These are phyloP conservation scores for Citrullus mucosospermus DNA, from an alignment of 306 rosid genomes.

Conservation along the genomic window DNA sequence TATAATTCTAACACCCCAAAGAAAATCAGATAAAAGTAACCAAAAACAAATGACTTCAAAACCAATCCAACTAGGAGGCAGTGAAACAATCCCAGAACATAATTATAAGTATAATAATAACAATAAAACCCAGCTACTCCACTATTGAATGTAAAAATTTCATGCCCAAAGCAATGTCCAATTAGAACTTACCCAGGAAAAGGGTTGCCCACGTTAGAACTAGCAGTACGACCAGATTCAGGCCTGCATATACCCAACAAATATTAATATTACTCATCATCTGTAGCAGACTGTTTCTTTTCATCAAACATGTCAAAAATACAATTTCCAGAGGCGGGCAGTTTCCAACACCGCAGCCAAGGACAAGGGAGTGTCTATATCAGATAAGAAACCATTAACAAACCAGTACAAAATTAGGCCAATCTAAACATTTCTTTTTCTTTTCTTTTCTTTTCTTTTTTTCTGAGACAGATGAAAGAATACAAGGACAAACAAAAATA, in stretches of 20 bases:
- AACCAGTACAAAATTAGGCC: neutral
- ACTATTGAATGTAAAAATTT: neutral
- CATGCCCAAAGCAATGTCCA: neutral
- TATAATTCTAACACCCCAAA: neutral
- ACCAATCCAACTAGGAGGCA: neutral
- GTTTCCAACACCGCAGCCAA: neutral
- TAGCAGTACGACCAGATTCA: conserved; percentile 37
- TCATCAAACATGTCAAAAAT: neutral
- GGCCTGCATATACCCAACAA: conserved; percentile 31
- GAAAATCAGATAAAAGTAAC: neutral
- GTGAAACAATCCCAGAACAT: neutral
- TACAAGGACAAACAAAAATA: too few relatives aligned
- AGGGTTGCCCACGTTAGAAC: conserved; percentile 24
- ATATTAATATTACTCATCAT: neutral
- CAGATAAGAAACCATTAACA: neutral
- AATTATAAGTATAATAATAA: neutral
- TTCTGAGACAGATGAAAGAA: too few relatives aligned
- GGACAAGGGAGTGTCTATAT: neutral
- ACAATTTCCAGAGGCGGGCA: neutral
- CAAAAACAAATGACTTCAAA: neutral
- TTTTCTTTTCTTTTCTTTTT: too few relatives aligned
- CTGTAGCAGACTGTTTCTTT: neutral
- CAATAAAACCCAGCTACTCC: neutral
- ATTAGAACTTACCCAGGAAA: conserved; percentile 51
- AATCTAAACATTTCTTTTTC: neutral